Percentiles rank a stretch among this genome's conserved stretches.
phyloP scores from a whole-genome alignment of 2,329 filamentous ascomycete genomes.

The Exserohilum turcica region DNA sequence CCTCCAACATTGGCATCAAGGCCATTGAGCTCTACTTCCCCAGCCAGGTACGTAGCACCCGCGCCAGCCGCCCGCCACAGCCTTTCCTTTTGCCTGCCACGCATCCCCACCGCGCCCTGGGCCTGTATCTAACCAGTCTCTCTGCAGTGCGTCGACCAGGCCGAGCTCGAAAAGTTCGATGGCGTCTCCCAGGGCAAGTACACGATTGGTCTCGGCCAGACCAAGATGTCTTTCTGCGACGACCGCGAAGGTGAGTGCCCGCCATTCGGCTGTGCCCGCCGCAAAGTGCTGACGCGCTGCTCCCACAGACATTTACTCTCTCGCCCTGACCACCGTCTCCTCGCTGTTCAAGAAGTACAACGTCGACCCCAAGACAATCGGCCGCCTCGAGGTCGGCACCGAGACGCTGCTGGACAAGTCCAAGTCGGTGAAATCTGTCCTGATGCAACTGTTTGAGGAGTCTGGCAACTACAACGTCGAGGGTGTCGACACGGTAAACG shows the following conservation, averaged over 20 bases:
- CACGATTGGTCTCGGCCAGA: slow-evolving; percentile 61
- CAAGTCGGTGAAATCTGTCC: slow-evolving; percentile 60
- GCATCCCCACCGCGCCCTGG: slow-evolving; percentile 16
- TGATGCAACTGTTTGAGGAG: slow-evolving; percentile 59
- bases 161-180: slow-evolving; percentile 61
- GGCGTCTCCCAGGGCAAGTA: slow-evolving; percentile 59
- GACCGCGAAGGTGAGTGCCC: slow-evolving; percentile 56
- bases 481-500: slow-evolving; percentile 60
- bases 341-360: slow-evolving; percentile 60
- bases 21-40: slow-evolving; percentile 62
- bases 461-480: slow-evolving; percentile 61
- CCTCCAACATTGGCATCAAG: slow-evolving; percentile 60
- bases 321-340: slow-evolving; percentile 58
- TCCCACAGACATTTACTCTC: slow-evolving; percentile 58
- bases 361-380: slow-evolving; percentile 57
- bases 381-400: slow-evolving; percentile 59
- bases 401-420: slow-evolving; percentile 62
- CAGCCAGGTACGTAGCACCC: slow-evolving; percentile 52
- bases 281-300: slow-evolving; percentile 18
- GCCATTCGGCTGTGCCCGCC: not conserved
- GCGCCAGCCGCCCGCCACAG: slow-evolving; percentile 1
- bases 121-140: slow-evolving; percentile 15
- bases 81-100: not conserved
- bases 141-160: slow-evolving; percentile 58
- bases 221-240: slow-evolving; percentile 62